phyloP scores from a whole-genome alignment of 2,329 filamentous ascomycete species.

The Diplodia seriata region DNA sequence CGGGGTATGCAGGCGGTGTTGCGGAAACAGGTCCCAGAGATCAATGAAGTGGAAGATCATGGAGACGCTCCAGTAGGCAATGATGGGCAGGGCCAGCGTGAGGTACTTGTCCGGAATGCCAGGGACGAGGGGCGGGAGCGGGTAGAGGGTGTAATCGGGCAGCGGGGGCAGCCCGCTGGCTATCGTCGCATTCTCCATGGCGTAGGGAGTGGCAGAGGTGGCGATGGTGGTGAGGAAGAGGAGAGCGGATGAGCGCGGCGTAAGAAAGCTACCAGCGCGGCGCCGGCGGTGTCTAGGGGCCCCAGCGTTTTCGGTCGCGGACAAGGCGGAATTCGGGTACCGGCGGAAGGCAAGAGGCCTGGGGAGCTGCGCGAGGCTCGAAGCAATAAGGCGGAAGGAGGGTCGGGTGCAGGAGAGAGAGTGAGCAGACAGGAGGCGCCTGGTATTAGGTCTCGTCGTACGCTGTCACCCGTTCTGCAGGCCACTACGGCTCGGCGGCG shows the following conservation, averaged over 20 bases:
- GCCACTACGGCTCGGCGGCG: slow-evolving; percentile 9
- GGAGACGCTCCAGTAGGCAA: slow-evolving; percentile 89
- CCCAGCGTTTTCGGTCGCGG: slow-evolving; percentile 22
- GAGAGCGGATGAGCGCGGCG: slow-evolving; percentile 25
- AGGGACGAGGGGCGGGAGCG: slow-evolving; percentile 74
- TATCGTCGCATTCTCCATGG: slow-evolving; percentile 55
- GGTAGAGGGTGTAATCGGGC: slow-evolving; percentile 76
- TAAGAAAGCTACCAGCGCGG: slow-evolving; percentile 22
- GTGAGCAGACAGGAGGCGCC: slow-evolving; percentile 29
- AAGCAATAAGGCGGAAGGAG: slow-evolving; percentile 14
- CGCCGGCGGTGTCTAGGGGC: slow-evolving; percentile 27
- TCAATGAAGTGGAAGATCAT: slow-evolving; percentile 89
- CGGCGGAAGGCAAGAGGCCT: slow-evolving; percentile 26
- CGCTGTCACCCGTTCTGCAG: slow-evolving; percentile 26
- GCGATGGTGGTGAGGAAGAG: slow-evolving; percentile 4
- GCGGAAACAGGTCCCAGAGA: slow-evolving; percentile 80
- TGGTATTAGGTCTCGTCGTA: not conserved
- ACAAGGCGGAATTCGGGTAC: slow-evolving; percentile 35
- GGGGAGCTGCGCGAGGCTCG: slow-evolving; percentile 16
- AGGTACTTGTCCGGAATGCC: slow-evolving; percentile 84
- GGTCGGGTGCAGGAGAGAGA: slow-evolving; percentile 40
- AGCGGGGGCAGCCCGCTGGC: slow-evolving; percentile 78
- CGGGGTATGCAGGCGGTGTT: slow-evolving; percentile 94
- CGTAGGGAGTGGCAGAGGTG: slow-evolving; percentile 25
- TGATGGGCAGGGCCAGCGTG: slow-evolving; percentile 75